Conservation (phyloP, 306 rosid genomes). For the Dryas alaskensis region DNA sequence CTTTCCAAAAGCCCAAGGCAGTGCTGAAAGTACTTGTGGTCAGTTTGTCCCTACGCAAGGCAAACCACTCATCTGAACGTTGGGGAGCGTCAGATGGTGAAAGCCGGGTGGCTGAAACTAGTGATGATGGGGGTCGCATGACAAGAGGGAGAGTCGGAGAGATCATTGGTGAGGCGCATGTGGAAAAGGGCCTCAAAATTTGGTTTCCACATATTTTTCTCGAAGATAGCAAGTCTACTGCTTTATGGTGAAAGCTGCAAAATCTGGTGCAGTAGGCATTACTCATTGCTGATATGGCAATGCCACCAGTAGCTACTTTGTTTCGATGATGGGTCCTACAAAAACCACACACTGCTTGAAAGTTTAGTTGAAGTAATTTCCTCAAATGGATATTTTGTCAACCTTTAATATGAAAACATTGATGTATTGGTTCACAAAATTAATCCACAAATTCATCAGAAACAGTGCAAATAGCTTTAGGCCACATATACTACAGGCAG, state of each 20-base stretch:
- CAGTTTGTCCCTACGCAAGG: conserved; percentile 84
- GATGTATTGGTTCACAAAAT: conserved; percentile 2
- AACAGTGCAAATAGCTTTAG: conserved; percentile 11
- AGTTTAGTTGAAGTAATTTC: conserved; percentile 20
- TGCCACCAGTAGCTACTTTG: conserved; percentile 27
- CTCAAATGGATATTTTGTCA: not conserved
- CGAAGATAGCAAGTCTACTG: conserved; percentile 27
- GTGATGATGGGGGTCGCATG: conserved; percentile 35
- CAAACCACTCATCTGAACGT: conserved; percentile 93
- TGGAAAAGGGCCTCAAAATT: conserved; percentile 36
- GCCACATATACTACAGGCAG: not conserved
- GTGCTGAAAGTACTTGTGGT: conserved; percentile 95
- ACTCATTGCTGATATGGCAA: conserved; percentile 41
- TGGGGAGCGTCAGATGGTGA: conserved; percentile 58
- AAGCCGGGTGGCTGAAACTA: conserved; percentile 42
- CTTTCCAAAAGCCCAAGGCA: conserved; percentile 92
- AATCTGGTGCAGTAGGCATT: conserved; percentile 41
- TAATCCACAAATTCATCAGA: conserved; percentile 11
- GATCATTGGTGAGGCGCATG: conserved; percentile 21
- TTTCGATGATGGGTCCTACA: conserved; percentile 31
- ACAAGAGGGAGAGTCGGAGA: conserved; percentile 30
- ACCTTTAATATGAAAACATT: conserved; percentile 5
- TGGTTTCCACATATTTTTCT: conserved; percentile 28
- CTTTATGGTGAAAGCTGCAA: conserved; percentile 31
- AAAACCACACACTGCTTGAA: conserved; percentile 35